A percentile compares a stretch with the other conserved stretches of the same genome.
Conservation (phyloP, 2,329 filamentous ascomycete species). For the Chaetomium sp. region DNA sequence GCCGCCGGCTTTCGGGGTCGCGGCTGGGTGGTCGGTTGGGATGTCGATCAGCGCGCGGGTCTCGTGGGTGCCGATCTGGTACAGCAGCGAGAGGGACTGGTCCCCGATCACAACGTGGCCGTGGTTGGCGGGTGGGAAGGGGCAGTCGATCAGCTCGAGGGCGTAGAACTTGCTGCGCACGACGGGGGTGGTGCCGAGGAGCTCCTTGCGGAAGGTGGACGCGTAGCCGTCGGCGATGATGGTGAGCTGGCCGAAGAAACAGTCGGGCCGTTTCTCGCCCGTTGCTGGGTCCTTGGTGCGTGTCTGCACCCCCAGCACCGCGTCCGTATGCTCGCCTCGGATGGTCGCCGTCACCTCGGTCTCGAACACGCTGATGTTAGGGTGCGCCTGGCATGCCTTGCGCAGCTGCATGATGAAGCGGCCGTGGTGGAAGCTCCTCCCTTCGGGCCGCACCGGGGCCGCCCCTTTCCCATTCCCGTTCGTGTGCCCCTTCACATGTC, state of each 20-base stretch:
- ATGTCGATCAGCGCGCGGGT: conserved; percentile 87
- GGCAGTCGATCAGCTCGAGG: conserved; percentile 82
- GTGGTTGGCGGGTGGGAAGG: conserved; percentile 66
- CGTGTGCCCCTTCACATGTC: conserved; percentile 6
- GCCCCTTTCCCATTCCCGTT: conserved; percentile 8
- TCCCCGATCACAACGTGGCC: conserved; percentile 85
- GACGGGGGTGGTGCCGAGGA: conserved; percentile 59
- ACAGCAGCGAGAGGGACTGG: conserved; percentile 73
- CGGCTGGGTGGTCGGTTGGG: conserved; percentile 67
- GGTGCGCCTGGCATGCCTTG: conserved; percentile 62
- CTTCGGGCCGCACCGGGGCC: conserved; percentile 51
- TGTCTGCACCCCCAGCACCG: conserved; percentile 78
- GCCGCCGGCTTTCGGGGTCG: conserved; percentile 67
- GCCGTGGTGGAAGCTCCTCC: conserved; percentile 86
- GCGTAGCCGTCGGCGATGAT: conserved; percentile 88
- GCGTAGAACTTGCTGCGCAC: conserved; percentile 87
- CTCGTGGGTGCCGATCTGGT: conserved; percentile 94
- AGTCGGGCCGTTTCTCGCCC: conserved; percentile 55
- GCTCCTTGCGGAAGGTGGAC: conserved; percentile 81
- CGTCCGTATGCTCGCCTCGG: conserved; percentile 57
- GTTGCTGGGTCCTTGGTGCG: conserved; percentile 54
- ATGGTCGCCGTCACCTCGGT: conserved; percentile 76
- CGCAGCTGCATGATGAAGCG: conserved; percentile 82
- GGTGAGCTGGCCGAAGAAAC: conserved; percentile 83
- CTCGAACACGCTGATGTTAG: conserved; percentile 87